A percentile compares a stretch with the other conserved stretches of the same genome.
These are phyloP conservation scores for Daldinia sp. DNA, from an alignment of 2,329 filamentous ascomycete species.

Conservation along the genomic window DNA sequence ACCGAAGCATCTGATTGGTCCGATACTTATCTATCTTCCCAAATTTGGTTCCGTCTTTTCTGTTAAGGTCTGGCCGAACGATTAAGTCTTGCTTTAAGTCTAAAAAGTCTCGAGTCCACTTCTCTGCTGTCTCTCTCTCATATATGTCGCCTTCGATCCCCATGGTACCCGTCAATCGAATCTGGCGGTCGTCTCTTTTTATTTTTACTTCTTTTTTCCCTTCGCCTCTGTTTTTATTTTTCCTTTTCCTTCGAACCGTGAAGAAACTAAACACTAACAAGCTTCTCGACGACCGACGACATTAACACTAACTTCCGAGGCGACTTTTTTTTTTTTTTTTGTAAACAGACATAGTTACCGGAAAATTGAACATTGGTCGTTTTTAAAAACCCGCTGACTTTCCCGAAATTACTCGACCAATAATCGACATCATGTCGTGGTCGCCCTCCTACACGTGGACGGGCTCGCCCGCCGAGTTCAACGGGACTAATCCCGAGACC, in stretches of 20 bases:
- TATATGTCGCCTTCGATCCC: conserved; percentile 44
- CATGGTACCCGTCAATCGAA: conserved; percentile 14
- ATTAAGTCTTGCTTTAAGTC: conserved; percentile 15
- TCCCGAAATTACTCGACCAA: neutral
- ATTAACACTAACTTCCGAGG: neutral
- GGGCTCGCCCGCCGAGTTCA: conserved; percentile 70
- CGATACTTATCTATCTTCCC: conserved; percentile 41
- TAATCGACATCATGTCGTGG: conserved; percentile 63
- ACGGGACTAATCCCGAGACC: conserved; percentile 71
- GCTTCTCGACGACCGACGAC: neutral
- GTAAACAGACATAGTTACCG: neutral
- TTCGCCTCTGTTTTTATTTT: neutral
- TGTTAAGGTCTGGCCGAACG: conserved; percentile 31
- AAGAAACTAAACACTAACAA: neutral
- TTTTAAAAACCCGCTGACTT: conserved; percentile 5
- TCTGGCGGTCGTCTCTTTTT: conserved; percentile 17
- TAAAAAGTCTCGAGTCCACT: conserved; percentile 19
- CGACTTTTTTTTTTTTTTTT: neutral
- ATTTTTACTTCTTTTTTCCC: conserved; percentile 11
- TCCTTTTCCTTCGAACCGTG: neutral
- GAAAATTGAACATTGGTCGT: neutral
- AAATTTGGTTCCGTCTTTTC: conserved; percentile 39
- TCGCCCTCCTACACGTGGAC: conserved; percentile 62
- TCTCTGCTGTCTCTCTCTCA: neutral
- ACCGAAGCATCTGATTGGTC: conserved; percentile 42